Evolutionary conservation across 2,329 filamentous ascomycete species (phyloP).

Genomic region (Xylariaceae sp.): DNA sequence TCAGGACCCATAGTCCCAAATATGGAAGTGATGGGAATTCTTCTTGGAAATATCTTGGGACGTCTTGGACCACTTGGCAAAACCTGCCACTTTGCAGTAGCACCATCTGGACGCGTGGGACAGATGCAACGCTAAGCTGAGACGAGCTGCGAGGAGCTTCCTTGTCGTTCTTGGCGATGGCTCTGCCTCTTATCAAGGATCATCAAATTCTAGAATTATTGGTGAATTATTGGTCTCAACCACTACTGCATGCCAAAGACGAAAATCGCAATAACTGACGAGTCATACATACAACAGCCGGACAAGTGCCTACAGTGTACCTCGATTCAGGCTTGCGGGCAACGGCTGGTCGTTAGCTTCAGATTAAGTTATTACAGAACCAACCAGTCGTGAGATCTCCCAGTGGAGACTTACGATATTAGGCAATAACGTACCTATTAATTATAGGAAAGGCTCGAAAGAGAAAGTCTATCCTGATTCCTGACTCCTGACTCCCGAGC

Average conservation of each 20-base stretch:
- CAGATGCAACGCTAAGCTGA: conserved; percentile 18
- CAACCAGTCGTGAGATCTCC: not conserved
- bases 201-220: conserved; percentile 5
- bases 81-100: conserved; percentile 18
- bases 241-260: not conserved
- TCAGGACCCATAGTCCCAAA: conserved; percentile 14
- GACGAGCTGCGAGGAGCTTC: not conserved
- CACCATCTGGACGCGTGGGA: not conserved
- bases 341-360: conserved; percentile 4
- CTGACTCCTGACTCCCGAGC: no score
- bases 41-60: conserved; percentile 13
- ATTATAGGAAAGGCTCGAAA: not conserved
- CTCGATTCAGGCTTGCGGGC: no score
- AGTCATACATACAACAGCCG: no score
- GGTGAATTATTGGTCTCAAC: not conserved
- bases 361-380: conserved; percentile 24
- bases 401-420: not conserved
- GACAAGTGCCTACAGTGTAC: no score
- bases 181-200: conserved; percentile 4
- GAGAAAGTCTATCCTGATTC: not conserved
- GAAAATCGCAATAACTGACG: not conserved
- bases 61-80: conserved; percentile 12
- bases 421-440: not conserved
- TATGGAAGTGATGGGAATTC: conserved; percentile 23
- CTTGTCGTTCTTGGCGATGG: conserved; percentile 19